Percentiles rank a stretch among this genome's conserved stretches.
phyloP scores from a whole-genome alignment of 23 red algal genomes.

The Gracilaria domingensis region DNA sequence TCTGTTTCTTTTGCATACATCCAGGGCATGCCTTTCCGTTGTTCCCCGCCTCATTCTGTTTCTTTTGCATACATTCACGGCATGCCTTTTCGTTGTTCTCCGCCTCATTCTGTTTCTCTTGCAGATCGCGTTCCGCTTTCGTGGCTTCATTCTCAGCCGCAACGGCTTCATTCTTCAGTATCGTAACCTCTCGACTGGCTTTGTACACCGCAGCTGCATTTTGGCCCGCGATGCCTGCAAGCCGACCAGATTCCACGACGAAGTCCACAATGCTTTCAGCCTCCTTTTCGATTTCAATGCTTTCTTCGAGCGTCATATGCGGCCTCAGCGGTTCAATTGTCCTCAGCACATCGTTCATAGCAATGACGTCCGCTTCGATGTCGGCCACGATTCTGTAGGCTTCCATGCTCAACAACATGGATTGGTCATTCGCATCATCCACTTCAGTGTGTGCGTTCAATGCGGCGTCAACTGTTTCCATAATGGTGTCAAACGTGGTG shows the following conservation, averaged over 20 bases:
- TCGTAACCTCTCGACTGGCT: not conserved
- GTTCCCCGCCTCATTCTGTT: no score
- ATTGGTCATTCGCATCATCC: not conserved
- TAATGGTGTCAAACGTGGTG: not conserved
- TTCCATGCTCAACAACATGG: not conserved
- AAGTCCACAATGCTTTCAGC: not conserved
- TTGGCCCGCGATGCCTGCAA: not conserved
- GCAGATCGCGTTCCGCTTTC: not conserved
- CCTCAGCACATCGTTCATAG: not conserved
- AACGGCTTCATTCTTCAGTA: not conserved
- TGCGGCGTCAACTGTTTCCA: not conserved
- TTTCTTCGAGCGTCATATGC: not conserved
- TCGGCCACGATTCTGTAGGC: not conserved
- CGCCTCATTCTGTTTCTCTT: not conserved
- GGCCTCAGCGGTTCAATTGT: not conserved
- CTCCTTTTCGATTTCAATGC: not conserved
- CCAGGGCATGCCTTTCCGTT: not conserved
- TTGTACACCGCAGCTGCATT: not conserved
- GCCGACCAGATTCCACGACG: not conserved
- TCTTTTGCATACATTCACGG: not conserved
- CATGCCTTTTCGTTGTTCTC: not conserved
- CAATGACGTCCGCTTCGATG: conserved; percentile 7
- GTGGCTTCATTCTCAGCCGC: not conserved
- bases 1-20: no score
- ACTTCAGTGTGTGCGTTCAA: not conserved